Conservation (phyloP, 2,329 filamentous ascomycete species). For the Aspergillus piperis region DNA sequence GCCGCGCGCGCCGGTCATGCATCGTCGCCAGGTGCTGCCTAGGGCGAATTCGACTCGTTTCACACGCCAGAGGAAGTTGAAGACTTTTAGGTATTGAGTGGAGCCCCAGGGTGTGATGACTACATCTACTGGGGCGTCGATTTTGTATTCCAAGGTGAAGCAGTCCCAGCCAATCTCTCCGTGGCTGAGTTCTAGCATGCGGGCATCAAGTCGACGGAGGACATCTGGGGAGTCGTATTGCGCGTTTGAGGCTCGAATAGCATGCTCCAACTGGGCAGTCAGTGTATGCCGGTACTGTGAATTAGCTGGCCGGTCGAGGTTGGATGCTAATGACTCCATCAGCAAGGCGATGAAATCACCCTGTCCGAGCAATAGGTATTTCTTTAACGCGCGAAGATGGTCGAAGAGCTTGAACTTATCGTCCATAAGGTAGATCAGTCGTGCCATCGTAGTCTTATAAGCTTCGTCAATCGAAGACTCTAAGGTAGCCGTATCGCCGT, state of each 20-base stretch:
- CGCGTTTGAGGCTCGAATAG: slow-evolving; percentile 93
- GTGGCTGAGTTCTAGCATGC: slow-evolving; percentile 94
- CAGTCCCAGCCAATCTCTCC: slow-evolving; percentile 99
- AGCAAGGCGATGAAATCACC: slow-evolving; percentile 96
- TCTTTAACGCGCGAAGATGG: slow-evolving; percentile 87
- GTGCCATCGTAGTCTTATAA: slow-evolving; percentile 96
- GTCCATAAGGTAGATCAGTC: slow-evolving; percentile 89
- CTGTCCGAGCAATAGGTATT: slow-evolving; percentile 90
- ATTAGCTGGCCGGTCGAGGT: slow-evolving; percentile 92
- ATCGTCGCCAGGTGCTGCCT: slow-evolving; percentile 86
- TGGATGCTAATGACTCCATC: slow-evolving; percentile 93
- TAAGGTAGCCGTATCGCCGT: slow-evolving; percentile 88
- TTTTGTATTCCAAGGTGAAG: slow-evolving; percentile 98
- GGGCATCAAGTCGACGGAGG: slow-evolving; percentile 86
- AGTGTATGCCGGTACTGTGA: slow-evolving; percentile 95
- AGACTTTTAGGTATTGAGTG: slow-evolving; percentile 96
- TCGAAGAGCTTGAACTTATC: slow-evolving; percentile 94
- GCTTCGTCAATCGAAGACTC: slow-evolving; percentile 95
- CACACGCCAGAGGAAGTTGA: slow-evolving; percentile 98
- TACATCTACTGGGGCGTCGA: slow-evolving; percentile 93
- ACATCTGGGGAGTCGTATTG: slow-evolving; percentile 94
- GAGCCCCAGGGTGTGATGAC: slow-evolving; percentile 95
- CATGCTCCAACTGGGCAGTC: slow-evolving; percentile 96
- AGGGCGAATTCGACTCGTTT: slow-evolving; percentile 97
- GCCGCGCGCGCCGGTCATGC: slow-evolving; percentile 92